Base-by-base conservation (phyloP, 2,329 filamentous ascomycete species). In the Neopestalotiopsis sp. region DNA sequence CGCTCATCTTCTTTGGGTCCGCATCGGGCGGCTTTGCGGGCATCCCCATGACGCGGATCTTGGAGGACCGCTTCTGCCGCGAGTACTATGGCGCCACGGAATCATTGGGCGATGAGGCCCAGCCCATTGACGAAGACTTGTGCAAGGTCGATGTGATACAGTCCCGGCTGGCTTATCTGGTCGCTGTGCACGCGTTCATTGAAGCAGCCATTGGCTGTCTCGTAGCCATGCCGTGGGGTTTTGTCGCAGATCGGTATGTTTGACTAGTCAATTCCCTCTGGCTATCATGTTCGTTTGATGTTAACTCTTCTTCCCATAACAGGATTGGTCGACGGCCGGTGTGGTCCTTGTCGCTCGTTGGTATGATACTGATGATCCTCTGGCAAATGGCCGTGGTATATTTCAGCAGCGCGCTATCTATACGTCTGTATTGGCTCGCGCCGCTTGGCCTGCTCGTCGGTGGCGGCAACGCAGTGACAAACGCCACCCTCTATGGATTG, bases 51-150 rank as follows among this genome's bases (percentile, higher is more conserved):
- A 76, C 79, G 6, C 76, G 81, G 58, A 74, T 81, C 34, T 77
- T 77, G 56, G 81, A 83, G 69, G 79, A 82, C 71, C 78, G 82
- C 42, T 71, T 82, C 24, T 83, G 81, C 71, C 80, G 78, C 66
- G 68, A 74, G 57, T 78, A 80, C 66, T 38, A 38, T 38, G 34
- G 34, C 34, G 34, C 34, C 5, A 10, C 34, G 34, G 6, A 38
- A 3, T 38, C 34, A 7, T 10, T 38, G 34, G 34, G 34, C 34
- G 34, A 10, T 10, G 78, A 76, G 12, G 68, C 9, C 59, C 28
- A 72, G 58, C 74, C 77, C 1, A 81, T 83, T 49, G 77, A 80
- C 34, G 81, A 83, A 71, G 70, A 57, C 9, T 61, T 76, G 61
- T 83, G 81, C 71, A 83, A 82, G 71, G 76, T 70, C 4, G 76